phyloP scores from a whole-genome alignment of 2,329 filamentous ascomycete genomes.

The Penicillium nordicum region DNA sequence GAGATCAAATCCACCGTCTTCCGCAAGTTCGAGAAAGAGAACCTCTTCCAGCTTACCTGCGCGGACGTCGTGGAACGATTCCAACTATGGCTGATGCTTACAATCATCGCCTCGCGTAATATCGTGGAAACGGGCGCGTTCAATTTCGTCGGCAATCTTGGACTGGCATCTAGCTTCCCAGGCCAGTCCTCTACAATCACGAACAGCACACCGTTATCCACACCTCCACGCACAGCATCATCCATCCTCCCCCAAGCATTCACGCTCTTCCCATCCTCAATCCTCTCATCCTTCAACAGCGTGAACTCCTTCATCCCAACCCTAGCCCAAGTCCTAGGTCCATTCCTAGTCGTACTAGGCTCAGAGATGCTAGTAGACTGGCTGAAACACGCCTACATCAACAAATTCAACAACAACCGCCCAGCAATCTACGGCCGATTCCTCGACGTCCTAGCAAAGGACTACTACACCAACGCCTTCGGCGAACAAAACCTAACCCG shows the following conservation, averaged over 20 bases:
- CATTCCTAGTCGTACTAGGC: conserved; percentile 88
- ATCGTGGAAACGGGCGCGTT: conserved; percentile 92
- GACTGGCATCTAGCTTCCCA: conserved; percentile 31
- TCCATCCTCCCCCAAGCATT: conserved; percentile 88
- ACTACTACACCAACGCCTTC: conserved; percentile 97
- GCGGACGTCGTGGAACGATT: conserved; percentile 96
- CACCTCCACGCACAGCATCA: conserved; percentile 55
- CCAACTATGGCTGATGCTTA: conserved; percentile 93
- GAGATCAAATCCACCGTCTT: conserved; percentile 99
- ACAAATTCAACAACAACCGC: conserved; percentile 97
- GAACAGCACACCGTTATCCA: conserved; percentile 52
- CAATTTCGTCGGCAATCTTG: conserved; percentile 49
- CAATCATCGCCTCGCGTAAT: conserved; percentile 94
- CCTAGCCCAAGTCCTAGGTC: conserved; percentile 77
- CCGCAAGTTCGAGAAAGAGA: conserved; percentile 98
- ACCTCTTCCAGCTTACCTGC: conserved; percentile 91
- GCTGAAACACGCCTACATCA: conserved; percentile 96
- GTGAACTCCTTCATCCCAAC: conserved; percentile 44
- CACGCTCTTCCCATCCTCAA: conserved; percentile 65
- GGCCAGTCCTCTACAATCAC: conserved; percentile 33
- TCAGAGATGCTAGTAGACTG: conserved; percentile 97
- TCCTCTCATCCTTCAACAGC: conserved; percentile 43
- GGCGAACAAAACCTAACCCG: conserved; percentile 85
- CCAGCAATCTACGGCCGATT: conserved; percentile 85
- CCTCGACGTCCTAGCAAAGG: conserved; percentile 90